Percentiles rank a stretch among this genome's conserved stretches.
phyloP scores from a whole-genome alignment of 306 rosid species.

The Casuarina cunninghamiana region DNA sequence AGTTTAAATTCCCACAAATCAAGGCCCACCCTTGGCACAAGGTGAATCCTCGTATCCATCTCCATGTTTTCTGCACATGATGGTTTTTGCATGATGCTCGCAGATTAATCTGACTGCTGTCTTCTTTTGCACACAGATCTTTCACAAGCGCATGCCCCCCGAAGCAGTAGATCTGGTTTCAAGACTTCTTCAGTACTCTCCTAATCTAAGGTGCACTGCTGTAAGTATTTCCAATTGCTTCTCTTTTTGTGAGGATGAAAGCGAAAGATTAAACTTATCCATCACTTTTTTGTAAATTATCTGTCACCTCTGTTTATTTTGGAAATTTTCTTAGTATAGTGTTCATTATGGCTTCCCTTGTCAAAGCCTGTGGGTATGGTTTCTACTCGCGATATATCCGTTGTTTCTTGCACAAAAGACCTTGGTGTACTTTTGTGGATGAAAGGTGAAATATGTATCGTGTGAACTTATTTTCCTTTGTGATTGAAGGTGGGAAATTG shows the following conservation, averaged over 20 bases:
- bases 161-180: slow-evolving; percentile 72
- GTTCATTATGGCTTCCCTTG: not conserved
- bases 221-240: slow-evolving; percentile 38
- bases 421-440: not conserved
- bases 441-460: not conserved
- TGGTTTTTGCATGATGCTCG: not conserved
- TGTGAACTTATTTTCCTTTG: not conserved
- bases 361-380: not conserved
- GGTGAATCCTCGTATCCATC: slow-evolving; percentile 32
- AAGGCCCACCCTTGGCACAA: slow-evolving; percentile 64
- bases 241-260: not conserved
- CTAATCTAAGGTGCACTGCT: slow-evolving; percentile 59
- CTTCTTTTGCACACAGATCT: slow-evolving; percentile 40
- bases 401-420: not conserved
- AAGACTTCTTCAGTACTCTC: slow-evolving; percentile 73
- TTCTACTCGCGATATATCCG: not conserved
- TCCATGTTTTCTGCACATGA: not conserved
- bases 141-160: slow-evolving; percentile 69
- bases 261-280: not conserved
- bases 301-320: not conserved
- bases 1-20: slow-evolving; percentile 64
- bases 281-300: not conserved
- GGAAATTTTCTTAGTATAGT: not conserved
- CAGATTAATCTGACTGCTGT: not conserved
- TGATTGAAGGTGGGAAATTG: not conserved